These are phyloP conservation scores for Echites panduratus DNA, from an alignment of 257 asterid genomes.

Conservation along the genomic window DNA sequence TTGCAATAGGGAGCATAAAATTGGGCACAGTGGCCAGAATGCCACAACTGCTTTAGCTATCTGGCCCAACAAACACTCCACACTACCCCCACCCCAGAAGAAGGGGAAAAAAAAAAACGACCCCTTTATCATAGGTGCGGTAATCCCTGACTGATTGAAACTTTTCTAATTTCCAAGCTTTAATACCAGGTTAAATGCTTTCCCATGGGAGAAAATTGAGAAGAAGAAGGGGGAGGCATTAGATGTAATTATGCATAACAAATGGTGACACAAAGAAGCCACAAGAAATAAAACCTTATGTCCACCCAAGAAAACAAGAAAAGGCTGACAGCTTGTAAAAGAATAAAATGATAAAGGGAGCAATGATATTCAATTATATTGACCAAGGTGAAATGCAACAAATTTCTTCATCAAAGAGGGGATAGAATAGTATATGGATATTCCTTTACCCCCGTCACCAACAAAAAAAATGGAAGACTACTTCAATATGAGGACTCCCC, in stretches of 20 bases:
- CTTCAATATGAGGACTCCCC: neutral
- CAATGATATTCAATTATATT: too few species aligned
- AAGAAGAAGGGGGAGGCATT: neutral
- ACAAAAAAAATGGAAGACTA: neutral
- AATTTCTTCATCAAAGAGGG: neutral
- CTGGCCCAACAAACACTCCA: neutral
- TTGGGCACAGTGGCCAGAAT: neutral
- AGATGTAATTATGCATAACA: neutral
- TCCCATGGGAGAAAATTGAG: neutral
- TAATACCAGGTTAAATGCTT: neutral
- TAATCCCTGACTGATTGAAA: neutral
- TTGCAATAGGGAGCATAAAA: neutral
- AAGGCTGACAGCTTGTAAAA: too few species aligned
- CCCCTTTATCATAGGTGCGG: neutral
- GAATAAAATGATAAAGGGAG: too few species aligned
- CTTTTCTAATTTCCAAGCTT: neutral
- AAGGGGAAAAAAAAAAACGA: too few species aligned
- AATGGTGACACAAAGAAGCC: neutral
- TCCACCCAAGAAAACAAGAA: neutral
- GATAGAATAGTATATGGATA: neutral
- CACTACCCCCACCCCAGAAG: neutral
- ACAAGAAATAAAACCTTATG: neutral
- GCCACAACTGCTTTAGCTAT: neutral
- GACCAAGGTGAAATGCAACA: too few species aligned
- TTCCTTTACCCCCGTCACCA: neutral